phyloP scores from a whole-genome alignment of 345 rosid genomes.

The Erodium maritimum region DNA sequence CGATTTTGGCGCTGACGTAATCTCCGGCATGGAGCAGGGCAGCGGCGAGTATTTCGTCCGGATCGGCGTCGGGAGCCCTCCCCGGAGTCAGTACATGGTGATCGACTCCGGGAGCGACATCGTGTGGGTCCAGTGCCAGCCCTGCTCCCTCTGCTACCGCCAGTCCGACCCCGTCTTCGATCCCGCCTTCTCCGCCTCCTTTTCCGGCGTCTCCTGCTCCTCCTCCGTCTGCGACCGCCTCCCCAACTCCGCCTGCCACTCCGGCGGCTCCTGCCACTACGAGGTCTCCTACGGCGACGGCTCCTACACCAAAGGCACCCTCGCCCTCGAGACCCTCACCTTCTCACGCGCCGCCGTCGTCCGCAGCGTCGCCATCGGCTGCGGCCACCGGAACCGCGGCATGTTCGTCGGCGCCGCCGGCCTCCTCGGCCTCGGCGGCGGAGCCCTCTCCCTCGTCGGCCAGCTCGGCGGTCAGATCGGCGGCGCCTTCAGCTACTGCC shows the following conservation, averaged over 20 bases:
- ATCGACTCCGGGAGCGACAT: slow-evolving; percentile 93
- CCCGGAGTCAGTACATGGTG: slow-evolving; percentile 77
- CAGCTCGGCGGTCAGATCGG: slow-evolving; percentile 83
- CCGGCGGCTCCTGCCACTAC: slow-evolving; percentile 74
- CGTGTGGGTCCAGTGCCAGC: slow-evolving; percentile 97
- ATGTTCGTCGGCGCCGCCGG: slow-evolving; percentile 97
- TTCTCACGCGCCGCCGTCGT: slow-evolving; percentile 44
- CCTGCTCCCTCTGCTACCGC: slow-evolving; percentile 72
- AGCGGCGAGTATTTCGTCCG: slow-evolving; percentile 91
- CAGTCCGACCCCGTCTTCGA: slow-evolving; percentile 92
- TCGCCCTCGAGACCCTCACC: slow-evolving; percentile 85
- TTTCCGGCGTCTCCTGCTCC: slow-evolving; percentile 59
- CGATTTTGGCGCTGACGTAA: slow-evolving; percentile 81
- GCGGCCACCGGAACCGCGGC: slow-evolving; percentile 82
- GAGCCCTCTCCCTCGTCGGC: slow-evolving; percentile 77
- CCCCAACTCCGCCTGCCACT: slow-evolving; percentile 59
- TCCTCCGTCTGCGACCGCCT: slow-evolving; percentile 71
- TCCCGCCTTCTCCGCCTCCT: slow-evolving; percentile 68
- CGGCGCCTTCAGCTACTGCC: slow-evolving; percentile 81
- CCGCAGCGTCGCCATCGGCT: slow-evolving; percentile 74
- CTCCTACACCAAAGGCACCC: slow-evolving; percentile 73
- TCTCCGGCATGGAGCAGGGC: slow-evolving; percentile 92
- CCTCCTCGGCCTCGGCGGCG: slow-evolving; percentile 79
- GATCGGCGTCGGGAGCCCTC: slow-evolving; percentile 86
- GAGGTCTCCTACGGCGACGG: slow-evolving; percentile 95